These are phyloP conservation scores for Strigomonas culicis DNA, from an alignment of 208 protist species.

Conservation along the genomic window DNA sequence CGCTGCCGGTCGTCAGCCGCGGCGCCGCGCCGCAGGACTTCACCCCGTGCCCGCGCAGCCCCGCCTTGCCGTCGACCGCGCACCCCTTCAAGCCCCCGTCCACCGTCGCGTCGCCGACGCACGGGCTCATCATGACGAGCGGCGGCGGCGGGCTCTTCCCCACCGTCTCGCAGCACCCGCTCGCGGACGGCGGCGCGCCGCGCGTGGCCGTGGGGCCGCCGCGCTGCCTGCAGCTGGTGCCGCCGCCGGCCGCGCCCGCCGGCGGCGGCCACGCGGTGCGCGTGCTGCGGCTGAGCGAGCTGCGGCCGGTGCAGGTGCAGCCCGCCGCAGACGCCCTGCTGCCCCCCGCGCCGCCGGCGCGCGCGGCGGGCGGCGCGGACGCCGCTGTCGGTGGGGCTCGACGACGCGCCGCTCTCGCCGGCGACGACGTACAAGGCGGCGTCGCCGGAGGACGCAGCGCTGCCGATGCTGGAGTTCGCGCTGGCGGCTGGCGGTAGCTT, in stretches of 20 bases:
- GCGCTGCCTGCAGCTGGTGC: no score
- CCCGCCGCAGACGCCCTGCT: neutral
- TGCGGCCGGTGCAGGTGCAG: neutral
- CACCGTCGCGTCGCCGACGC: neutral
- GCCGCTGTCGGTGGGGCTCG: no score
- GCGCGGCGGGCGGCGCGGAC: neutral
- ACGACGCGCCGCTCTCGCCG: neutral
- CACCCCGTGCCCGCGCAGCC: neutral
- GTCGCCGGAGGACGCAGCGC: neutral
- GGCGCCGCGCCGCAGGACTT: neutral
- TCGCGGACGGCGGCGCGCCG: neutral
- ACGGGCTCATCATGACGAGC: slow-evolving; percentile 1
- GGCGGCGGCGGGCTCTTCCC: neutral
- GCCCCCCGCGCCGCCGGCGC: neutral
- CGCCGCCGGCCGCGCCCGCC: no score
- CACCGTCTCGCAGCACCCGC: neutral
- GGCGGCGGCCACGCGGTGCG: neutral
- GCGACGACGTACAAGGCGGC: slow-evolving; percentile 8
- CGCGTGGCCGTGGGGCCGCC: no score
- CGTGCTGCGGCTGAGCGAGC: neutral
- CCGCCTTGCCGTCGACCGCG: neutral
- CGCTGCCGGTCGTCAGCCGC: neutral
- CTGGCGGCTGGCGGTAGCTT: no score
- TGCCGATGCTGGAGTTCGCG: neutral
- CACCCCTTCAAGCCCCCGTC: neutral